Evolutionary conservation across 2,329 filamentous ascomycete genomes (phyloP), one percentile per base, ranked within the genome.

Genomic region (Verruconis gallopava): DNA sequence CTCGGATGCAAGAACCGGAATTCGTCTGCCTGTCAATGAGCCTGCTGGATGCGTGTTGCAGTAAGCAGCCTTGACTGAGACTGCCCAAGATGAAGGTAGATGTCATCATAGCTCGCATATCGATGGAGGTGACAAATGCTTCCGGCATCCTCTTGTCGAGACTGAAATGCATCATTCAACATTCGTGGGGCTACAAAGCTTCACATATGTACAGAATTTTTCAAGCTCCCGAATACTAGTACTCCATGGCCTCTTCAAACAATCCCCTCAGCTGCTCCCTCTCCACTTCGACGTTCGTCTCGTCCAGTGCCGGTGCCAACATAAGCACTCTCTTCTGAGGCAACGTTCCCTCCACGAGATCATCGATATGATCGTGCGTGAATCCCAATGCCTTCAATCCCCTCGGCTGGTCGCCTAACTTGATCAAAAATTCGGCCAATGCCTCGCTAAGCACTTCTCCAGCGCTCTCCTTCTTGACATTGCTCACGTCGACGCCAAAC

Each of bases 281-380:
- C 54, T 71, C 66, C 37, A 58, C 61, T 35, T 67, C 62, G 11
- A 64, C 50, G 42, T 68, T 61, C 38, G 55, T 55, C 46, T 55
- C 65, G 37, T 68, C 67, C 47, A 98, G 60, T 19, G 75, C 86
- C 1, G 91, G 93, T 21, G 91, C 91, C 47, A 98, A 64, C 80
- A 88, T 91, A 54, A 98, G 60, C 43, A 98, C 93, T 49, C 91
- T 71, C 43, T 77, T 77, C 66, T 98, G 91, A 4, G 91, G 91
- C 47, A 98, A 79, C 0, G 91, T 98, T 1, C 91, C 93, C 61
- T 96, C 89, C 1, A 98, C 86, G 48, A 98, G 65, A 6, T 68
- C 75, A 48, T 93, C 85, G 14, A 98, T 68, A 64, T 96, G 76
- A 30, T 75, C 73, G 13, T 61, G 64, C 41, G 72, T 72, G 55